Base-by-base conservation (phyloP, 495 filamentous ascomycete species). In the Tetracladium marchalianum region DNA sequence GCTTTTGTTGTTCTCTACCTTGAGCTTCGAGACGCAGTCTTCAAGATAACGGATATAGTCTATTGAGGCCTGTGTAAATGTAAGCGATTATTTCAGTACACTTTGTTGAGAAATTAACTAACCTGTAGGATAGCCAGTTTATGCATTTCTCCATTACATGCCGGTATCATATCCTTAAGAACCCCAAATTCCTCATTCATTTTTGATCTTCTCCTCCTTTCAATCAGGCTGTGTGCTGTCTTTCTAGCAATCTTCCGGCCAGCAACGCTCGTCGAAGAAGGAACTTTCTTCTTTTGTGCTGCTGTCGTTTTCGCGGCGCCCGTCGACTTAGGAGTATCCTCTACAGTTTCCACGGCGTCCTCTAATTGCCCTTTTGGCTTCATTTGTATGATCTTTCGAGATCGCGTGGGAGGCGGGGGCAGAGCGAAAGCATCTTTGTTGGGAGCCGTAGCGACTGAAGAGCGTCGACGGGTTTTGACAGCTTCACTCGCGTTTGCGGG, bases 161-260 rank as follows among this genome's bases (percentile, higher is more conserved):
- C 93, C 1, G 93, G 93, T 53, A 98, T 94, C 84, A 98, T 85
- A 59, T 84, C 78, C 67, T 96, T 97, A 48, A 98, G 67, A 12
- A 92, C 84, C 1, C 77, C 82, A 67, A 98, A 98, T 64, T 97
- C 92, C 57, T 97, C 92, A 56, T 98, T 98, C 92, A 98, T 98
- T 71, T 97, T 98, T 5, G 86, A 94, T 41, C 92, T 72, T 52
- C 92, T 70, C 39, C 93, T 68, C 12, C 92, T 76, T 66, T 98
- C 92, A 57, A 98, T 98, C 54, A 97, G 62, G 53, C 87, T 94
- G 57, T 98, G 92, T 2, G 92, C 92, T 1, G 93, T 98, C 63
- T 97, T 98, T 53, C 92, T 76, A 4, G 92, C 89, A 44, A 90
- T 93, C 67, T 96, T 98, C 33, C 85, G 76, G 4, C 87, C 87